These are phyloP conservation scores for Nyctanthes arbortristis DNA, from an alignment of 257 asterid genomes.

Conservation along the genomic window DNA sequence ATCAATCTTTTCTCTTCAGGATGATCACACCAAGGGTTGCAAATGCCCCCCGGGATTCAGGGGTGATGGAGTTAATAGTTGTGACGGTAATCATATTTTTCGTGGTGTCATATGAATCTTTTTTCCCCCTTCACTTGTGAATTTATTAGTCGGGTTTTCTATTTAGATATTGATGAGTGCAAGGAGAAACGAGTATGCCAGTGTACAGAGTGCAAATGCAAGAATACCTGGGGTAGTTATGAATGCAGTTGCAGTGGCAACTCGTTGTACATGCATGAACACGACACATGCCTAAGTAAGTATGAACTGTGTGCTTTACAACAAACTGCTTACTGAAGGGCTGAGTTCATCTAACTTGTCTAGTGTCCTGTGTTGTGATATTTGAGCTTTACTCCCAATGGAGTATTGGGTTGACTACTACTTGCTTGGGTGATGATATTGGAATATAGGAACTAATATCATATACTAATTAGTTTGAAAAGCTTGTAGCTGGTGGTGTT, in stretches of 20 bases:
- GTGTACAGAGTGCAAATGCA: constrained; percentile 81
- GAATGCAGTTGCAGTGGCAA: constrained; percentile 77
- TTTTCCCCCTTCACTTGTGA: too few relatives aligned
- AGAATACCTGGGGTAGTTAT: constrained; percentile 89
- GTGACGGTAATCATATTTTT: constrained; percentile 63
- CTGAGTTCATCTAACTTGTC: background rate
- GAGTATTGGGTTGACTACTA: background rate
- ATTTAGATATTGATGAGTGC: constrained; percentile 85
- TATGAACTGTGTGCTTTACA: background rate
- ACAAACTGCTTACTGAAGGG: background rate
- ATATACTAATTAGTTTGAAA: background rate
- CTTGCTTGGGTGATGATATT: background rate
- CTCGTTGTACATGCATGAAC: constrained; percentile 76
- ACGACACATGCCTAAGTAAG: constrained; percentile 85
- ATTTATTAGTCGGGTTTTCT: constrained; percentile 12
- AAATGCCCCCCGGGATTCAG: constrained; percentile 89
- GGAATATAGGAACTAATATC: background rate
- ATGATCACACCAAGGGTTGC: constrained; percentile 79
- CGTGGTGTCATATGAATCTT: background rate
- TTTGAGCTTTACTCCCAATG: background rate
- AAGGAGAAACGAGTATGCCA: constrained; percentile 75
- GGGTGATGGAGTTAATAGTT: constrained; percentile 82
- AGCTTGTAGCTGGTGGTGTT: background rate
- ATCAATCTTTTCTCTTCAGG: constrained; percentile 41
- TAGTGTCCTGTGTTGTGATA: background rate